phyloP scores from a whole-genome alignment of 2,329 filamentous ascomycete species.

The Magnaporthiopsis poae region DNA sequence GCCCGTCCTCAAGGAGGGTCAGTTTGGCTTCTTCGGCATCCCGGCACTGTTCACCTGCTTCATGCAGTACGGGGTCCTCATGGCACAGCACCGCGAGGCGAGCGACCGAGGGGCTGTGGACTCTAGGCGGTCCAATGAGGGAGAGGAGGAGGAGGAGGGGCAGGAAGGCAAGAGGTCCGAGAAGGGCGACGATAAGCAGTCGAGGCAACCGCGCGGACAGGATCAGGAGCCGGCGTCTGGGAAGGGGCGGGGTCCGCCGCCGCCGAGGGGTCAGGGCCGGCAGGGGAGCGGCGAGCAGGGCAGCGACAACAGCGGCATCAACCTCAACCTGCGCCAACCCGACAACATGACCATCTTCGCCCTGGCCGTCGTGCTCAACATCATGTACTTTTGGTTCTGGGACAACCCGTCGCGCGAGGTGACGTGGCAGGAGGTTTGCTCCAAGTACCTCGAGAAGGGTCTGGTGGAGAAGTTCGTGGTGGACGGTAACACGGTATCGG shows the following conservation, averaged over 20 bases:
- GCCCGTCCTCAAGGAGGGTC: conserved; percentile 45
- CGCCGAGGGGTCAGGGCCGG: neutral
- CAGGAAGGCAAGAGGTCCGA: conserved; percentile 1
- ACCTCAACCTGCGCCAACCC: conserved; percentile 8
- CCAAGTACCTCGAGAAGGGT: conserved; percentile 89
- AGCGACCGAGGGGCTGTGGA: conserved; percentile 14
- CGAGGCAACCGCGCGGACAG: conserved; percentile 9
- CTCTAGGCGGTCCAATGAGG: conserved; percentile 4
- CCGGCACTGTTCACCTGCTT: conserved; percentile 51
- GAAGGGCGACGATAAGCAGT: neutral
- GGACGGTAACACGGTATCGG: conserved; percentile 60
- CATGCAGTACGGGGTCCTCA: conserved; percentile 26
- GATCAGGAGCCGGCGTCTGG: conserved; percentile 15
- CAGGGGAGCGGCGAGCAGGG: conserved; percentile 23
- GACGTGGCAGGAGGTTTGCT: conserved; percentile 93
- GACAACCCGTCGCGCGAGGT: conserved; percentile 52
- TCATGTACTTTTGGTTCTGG: conserved; percentile 33
- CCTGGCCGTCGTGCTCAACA: neutral
- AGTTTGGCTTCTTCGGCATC: conserved; percentile 34
- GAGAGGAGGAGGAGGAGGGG: conserved; percentile 12
- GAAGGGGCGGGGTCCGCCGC: neutral
- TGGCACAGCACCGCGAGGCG: conserved; percentile 34
- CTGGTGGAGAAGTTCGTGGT: conserved; percentile 87
- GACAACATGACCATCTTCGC: conserved; percentile 11
- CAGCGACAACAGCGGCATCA: conserved; percentile 20